Base-by-base conservation (phyloP, 345 rosid genomes). In the Brassica rapa region DNA sequence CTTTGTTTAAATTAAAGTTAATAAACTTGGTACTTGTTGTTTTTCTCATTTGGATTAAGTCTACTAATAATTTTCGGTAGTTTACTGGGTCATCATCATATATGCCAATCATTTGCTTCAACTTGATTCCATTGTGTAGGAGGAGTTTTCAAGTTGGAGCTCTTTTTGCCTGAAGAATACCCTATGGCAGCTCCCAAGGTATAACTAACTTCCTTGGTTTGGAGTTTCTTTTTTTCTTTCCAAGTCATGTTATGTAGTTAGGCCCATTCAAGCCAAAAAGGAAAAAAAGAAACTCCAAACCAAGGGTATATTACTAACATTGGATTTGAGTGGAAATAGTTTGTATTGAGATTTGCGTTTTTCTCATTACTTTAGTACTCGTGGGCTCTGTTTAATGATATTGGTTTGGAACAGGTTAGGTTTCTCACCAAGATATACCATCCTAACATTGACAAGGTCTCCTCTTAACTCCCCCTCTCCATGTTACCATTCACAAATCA, bases 121-220 rank as follows among this genome's bases (percentile, higher is more conserved):
- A 62, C 76, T 10, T 37, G 2, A 8, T 37, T 33, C 8, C 64
- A 2, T 39, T 72, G 74, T 73, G 24, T 83, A 95, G 98, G 98
- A 37, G 99, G 99, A 19, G 98, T 96, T 67, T 96, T 96, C 91
- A 96, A 96, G 87, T 85, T 96, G 93, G 99, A 96, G 79, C 86
- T 96, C 70, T 96, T 96, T 86, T 86, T 96, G 75, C 99, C 99
- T 21, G 99, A 96, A 88, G 99, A 96, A 80, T 96, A 96, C 86
- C 99, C 99, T 41, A 96, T 96, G 98, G 92, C 99, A 37, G 98
- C 99, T 32, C 99, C 98, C 41, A 94, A 94, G 97, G 98, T 94
- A 27, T 27, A 90, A 57, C 68, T 59, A 25, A 1, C 23, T 65
- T 63, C 21, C 39, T 65, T 70, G 30, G n/a, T 1, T 66, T 19